Conservation (phyloP, 345 rosid genomes). For the Tarenaya hassleriana region DNA sequence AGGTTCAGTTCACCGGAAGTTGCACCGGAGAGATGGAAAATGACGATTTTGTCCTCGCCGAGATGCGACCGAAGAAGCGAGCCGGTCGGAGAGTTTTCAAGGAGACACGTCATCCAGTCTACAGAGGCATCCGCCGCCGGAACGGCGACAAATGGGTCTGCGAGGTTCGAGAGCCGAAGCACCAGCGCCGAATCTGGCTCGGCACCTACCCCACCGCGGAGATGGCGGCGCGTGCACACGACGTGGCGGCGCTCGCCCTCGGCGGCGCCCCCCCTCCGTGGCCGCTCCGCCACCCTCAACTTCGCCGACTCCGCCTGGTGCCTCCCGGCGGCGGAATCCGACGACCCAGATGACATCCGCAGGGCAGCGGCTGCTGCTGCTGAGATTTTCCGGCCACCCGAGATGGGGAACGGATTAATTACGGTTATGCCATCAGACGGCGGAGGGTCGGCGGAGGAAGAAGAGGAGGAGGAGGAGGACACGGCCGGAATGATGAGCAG, state of each 20-base stretch:
- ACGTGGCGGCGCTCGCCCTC: constrained; percentile 28
- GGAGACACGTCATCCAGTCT: constrained; percentile 31
- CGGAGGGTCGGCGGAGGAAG: background rate
- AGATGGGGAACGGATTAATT: background rate
- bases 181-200: constrained; percentile 27
- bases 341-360: constrained; percentile 29
- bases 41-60: too few species aligned
- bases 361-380: constrained; percentile 38
- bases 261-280: constrained; percentile 23
- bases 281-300: constrained; percentile 21
- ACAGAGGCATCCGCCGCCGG: constrained; percentile 22
- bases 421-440: background rate
- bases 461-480: background rate
- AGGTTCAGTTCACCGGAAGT: too few species aligned
- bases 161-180: constrained; percentile 23
- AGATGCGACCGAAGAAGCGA: background rate
- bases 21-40: too few species aligned
- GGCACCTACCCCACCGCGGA: constrained; percentile 24
- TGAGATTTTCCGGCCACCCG: constrained; percentile 28
- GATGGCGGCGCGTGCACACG: constrained; percentile 37
- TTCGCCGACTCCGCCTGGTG: constrained; percentile 33
- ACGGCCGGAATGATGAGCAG: background rate
- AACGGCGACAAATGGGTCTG: constrained; percentile 29
- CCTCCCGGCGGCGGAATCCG: constrained; percentile 36
- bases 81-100: constrained; percentile 29